Evolutionary conservation across 768 basidiomycete genomes (phyloP), one percentile per base, ranked within the genome.

Genomic region (Zangia roseola): DNA sequence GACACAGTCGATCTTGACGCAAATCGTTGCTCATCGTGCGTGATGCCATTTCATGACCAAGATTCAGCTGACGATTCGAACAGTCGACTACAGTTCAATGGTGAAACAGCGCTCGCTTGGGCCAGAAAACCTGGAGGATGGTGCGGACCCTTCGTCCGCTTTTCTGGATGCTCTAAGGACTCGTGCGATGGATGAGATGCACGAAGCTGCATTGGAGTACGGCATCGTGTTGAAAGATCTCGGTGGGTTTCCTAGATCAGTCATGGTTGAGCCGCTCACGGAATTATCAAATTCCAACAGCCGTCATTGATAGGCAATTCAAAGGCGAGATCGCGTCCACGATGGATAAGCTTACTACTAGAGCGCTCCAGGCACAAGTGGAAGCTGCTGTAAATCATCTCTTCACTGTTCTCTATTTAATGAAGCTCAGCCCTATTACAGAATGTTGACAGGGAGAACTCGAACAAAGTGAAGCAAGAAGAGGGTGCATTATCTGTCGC

Each of bases 361-460:
- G 90, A 56, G 90, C 87, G 19, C 72, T 92, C 31, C 87, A 92
- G 63, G 88, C 90, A 10, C 90, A 93, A 65, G 89, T 92, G 24
- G 90, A 92, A 65, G 88, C 89, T 38, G 88, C 88, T 23, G 84
- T 86, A 64, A 60, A 80, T 47, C 36, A 0, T 69, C 25, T 24
- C 24, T 30, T 34, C 5, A 5, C 16, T 33, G 47, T 6, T 37
- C n/a, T 8, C 8, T 20, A 7, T n/a, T 6, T 40, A 3, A 3
- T 42, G n/a, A 20, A 23, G 12, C 37, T 42, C 24, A 50, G 20
- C 21, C 19, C 24, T 45, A 23, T 33, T 39, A 23, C 55, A 87
- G 85, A 91, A 91, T 52, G 88, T 91, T 43, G 88, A 91, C 67
- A 72, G 89, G 47, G 90, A 91, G 68, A 92, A 92, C 61, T 86